phyloP scores from a whole-genome alignment of 148 eudicot species.

The Rhododendron griersonianum region DNA sequence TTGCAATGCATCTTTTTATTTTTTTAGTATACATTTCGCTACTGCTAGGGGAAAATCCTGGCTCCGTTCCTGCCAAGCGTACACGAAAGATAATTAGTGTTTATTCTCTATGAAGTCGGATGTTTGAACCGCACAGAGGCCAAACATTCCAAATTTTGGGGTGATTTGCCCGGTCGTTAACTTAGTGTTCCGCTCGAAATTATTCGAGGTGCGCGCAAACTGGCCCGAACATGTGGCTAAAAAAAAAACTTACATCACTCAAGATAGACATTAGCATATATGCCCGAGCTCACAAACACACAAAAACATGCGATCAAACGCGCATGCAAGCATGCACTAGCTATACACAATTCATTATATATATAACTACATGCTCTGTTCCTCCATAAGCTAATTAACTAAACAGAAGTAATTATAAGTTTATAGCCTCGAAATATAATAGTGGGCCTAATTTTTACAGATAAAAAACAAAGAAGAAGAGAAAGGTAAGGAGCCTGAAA shows the following conservation, averaged over 20 bases:
- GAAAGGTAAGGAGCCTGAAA: conserved; percentile 10
- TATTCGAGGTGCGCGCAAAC: background rate
- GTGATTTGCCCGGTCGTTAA: background rate
- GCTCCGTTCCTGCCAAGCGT: too few relatives aligned
- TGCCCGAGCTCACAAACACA: conserved; percentile 16
- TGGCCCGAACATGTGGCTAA: background rate
- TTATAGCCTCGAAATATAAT: conserved; percentile 1
- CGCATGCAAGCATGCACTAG: conserved; percentile 30
- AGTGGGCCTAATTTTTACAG: background rate
- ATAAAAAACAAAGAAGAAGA: background rate
- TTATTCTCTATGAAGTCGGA: too few relatives aligned
- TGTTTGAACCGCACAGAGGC: background rate
- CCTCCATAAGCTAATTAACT: conserved; percentile 2
- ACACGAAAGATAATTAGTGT: too few relatives aligned
- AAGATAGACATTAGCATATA: conserved; percentile 2
- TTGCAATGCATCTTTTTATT: too few relatives aligned
- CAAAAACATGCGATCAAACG: conserved; percentile 23
- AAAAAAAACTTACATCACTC: background rate
- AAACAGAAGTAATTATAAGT: background rate
- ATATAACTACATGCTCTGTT: conserved; percentile 15
- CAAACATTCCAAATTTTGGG: too few relatives aligned
- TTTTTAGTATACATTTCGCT: too few relatives aligned
- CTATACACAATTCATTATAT: background rate
- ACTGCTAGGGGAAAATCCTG: too few relatives aligned
- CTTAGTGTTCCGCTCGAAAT: background rate